Evolutionary conservation across 169 alveolate species (phyloP).

Genomic region (Cryptosporidium xiaoi): DNA sequence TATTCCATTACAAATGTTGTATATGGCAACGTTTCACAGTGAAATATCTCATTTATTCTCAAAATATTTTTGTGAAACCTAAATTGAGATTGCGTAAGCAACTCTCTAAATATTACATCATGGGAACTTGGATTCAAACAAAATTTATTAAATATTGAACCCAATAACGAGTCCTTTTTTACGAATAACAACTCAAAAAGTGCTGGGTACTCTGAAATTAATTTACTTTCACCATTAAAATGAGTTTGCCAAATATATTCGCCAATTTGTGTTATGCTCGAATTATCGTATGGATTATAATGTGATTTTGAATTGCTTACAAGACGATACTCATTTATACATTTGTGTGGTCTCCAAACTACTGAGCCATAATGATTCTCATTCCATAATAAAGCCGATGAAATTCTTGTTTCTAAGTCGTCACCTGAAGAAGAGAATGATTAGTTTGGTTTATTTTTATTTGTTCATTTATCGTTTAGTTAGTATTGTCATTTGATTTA

Average conservation of each 20-base stretch:
- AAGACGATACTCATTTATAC: slow-evolving; percentile 61
- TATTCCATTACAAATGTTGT: slow-evolving; percentile 59
- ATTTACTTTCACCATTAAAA: not conserved
- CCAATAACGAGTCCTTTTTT: slow-evolving; percentile 45
- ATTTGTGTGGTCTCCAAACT: slow-evolving; percentile 46
- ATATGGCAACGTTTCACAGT: slow-evolving; percentile 20
- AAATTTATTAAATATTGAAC: slow-evolving; percentile 27
- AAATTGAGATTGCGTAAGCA: slow-evolving; percentile 36
- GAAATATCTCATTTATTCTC: slow-evolving; percentile 46
- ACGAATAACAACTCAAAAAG: slow-evolving; percentile 45
- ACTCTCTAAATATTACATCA: slow-evolving; percentile 32
- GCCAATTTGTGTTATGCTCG: slow-evolving; percentile 31
- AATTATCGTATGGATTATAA: slow-evolving; percentile 37
- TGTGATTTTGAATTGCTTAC: slow-evolving; percentile 44
- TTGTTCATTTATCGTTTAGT: not conserved
- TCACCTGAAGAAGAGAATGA: slow-evolving; percentile 35
- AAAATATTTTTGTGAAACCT: slow-evolving; percentile 23
- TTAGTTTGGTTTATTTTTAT: not conserved
- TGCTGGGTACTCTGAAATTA: slow-evolving; percentile 13
- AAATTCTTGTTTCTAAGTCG: slow-evolving; percentile 15
- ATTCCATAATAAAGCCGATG: slow-evolving; percentile 53
- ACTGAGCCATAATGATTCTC: slow-evolving; percentile 31
- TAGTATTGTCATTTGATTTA: not conserved
- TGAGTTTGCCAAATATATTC: slow-evolving; percentile 64
- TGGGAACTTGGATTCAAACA: slow-evolving; percentile 29